These are phyloP conservation scores for Colletotrichum neosansevieriae DNA, from an alignment of 2,329 filamentous ascomycete species.

Conservation along the genomic window DNA sequence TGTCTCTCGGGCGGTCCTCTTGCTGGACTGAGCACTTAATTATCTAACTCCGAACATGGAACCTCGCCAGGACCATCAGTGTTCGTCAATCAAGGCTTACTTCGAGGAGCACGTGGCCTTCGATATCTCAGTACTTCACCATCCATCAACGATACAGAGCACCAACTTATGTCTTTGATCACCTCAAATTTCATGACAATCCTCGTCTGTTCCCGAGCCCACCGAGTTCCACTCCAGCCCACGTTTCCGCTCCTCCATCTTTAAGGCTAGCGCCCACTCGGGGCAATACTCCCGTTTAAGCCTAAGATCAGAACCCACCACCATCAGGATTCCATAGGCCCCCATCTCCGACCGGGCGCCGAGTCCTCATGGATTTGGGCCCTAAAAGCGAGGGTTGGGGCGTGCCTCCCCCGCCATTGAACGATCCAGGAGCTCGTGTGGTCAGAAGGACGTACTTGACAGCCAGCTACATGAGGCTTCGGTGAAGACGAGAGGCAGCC, in stretches of 20 bases:
- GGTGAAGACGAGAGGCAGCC: too few relatives aligned
- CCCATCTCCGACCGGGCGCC: too few relatives aligned
- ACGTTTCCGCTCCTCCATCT: slow-evolving; percentile 15
- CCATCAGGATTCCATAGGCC: too few relatives aligned
- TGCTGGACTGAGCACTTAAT: slow-evolving; percentile 18
- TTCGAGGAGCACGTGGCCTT: neutral
- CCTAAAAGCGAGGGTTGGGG: too few relatives aligned
- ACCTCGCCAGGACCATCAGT: neutral
- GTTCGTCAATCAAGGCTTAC: neutral
- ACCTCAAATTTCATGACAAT: neutral
- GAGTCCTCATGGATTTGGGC: too few relatives aligned
- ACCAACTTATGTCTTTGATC: neutral
- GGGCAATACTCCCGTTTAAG: neutral
- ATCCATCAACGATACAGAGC: fast-evolving
- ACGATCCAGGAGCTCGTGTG: too few relatives aligned
- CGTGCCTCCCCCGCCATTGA: too few relatives aligned
- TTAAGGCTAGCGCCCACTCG: slow-evolving; percentile 25
- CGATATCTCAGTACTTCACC: neutral
- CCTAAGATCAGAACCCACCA: slow-evolving; percentile 1
- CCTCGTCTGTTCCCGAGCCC: neutral
- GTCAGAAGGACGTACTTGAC: too few relatives aligned
- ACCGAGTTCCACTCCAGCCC: slow-evolving; percentile 4
- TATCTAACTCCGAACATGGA: neutral
- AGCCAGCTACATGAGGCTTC: too few relatives aligned
- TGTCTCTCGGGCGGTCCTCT: slow-evolving; percentile 9